Evolutionary conservation across 2,329 filamentous ascomycete genomes (phyloP).

Genomic region (Chalaropsis thielavioides): DNA sequence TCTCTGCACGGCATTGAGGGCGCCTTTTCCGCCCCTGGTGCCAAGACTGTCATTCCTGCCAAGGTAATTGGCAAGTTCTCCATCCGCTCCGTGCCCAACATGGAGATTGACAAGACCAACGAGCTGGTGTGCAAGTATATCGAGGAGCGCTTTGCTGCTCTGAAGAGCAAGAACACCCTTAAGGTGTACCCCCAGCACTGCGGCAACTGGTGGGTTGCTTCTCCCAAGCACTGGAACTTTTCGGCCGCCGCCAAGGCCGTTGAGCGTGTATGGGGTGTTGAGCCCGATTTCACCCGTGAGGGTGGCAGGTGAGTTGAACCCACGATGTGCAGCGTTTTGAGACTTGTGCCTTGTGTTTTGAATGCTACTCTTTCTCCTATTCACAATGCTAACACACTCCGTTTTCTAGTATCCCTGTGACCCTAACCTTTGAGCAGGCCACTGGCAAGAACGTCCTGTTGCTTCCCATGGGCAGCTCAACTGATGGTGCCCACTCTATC

Average conservation of each 20-base stretch:
- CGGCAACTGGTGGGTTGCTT: slow-evolving; percentile 98
- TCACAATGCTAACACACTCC: not conserved
- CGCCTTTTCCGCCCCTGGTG: slow-evolving; percentile 81
- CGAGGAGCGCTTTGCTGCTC: slow-evolving; percentile 68
- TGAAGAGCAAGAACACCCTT: slow-evolving; percentile 83
- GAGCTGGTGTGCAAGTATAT: slow-evolving; percentile 71
- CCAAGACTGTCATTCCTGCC: slow-evolving; percentile 96
- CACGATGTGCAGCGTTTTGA: not conserved
- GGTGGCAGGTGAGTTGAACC: slow-evolving; percentile 56
- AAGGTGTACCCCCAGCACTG: slow-evolving; percentile 72
- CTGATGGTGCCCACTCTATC: slow-evolving; percentile 90
- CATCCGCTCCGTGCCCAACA: slow-evolving; percentile 91
- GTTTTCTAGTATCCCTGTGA: slow-evolving; percentile 75
- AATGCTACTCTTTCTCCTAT: too few relatives aligned
- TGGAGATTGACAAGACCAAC: slow-evolving; percentile 87
- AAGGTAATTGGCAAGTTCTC: slow-evolving; percentile 98
- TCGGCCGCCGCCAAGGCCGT: slow-evolving; percentile 88
- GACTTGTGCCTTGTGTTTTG: too few relatives aligned
- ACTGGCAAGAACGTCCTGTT: slow-evolving; percentile 95
- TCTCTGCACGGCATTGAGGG: slow-evolving; percentile 92
- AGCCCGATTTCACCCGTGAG: slow-evolving; percentile 91
- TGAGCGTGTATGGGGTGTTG: slow-evolving; percentile 81
- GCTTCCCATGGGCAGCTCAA: slow-evolving; percentile 92
- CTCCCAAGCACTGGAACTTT: slow-evolving; percentile 98
- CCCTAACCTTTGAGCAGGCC: slow-evolving; percentile 90